Conservation (phyloP, 164 flowering plant genomes). For the Magnolia kwangsiensis region DNA sequence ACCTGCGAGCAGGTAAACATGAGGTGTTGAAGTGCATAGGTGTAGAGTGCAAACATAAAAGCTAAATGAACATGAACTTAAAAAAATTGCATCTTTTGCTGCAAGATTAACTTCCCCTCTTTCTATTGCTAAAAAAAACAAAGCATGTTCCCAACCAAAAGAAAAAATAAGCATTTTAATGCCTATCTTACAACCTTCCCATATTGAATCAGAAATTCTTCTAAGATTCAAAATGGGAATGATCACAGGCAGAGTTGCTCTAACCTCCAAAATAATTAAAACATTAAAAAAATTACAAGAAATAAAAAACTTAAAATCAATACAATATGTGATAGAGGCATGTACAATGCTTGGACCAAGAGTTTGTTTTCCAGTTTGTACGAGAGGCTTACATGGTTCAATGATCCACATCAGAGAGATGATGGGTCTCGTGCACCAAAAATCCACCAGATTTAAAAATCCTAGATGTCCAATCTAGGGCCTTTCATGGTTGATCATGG, state of each 20-base stretch:
- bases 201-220: neutral
- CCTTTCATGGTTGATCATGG: neutral
- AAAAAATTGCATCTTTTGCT: neutral
- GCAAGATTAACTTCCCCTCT: neutral
- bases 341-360: neutral
- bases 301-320: too few relatives aligned
- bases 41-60: neutral
- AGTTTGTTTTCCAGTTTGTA: neutral
- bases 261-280: neutral
- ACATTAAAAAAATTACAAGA: too few relatives aligned
- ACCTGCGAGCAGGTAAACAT: slow-evolving; percentile 43
- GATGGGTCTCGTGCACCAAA: neutral
- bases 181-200: neutral
- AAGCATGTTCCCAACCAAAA: neutral
- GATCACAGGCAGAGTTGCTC: neutral
- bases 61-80: neutral
- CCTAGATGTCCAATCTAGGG: neutral
- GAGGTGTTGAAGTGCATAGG: neutral
- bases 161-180: too few relatives aligned
- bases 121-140: too few relatives aligned
- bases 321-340: neutral
- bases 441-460: neutral
- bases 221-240: neutral
- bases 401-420: neutral
- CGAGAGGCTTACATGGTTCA: neutral